Evolutionary conservation across 139 green algal species (phyloP).

Genomic region (Chlorella vulgaris): DNA sequence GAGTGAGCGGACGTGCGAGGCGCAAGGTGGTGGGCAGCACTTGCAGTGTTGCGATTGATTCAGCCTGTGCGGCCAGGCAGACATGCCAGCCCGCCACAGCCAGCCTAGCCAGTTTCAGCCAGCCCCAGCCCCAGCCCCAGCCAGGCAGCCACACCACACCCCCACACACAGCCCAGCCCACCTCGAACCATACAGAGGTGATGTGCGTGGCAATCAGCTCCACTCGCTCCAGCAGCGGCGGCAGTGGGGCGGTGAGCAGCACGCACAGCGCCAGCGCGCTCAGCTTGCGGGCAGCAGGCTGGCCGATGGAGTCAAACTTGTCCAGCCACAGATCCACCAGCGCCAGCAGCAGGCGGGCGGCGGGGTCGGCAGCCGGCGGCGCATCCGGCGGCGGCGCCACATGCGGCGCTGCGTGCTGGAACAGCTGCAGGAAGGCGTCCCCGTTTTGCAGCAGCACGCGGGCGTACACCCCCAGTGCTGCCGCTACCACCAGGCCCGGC

Average conservation of each 20-base stretch:
- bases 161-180: slow-evolving; percentile 15
- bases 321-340: slow-evolving; percentile 72
- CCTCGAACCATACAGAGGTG: slow-evolving; percentile 65
- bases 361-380: slow-evolving; percentile 2
- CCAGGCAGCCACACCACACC: background rate
- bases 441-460: slow-evolving; percentile 71
- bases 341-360: slow-evolving; percentile 41
- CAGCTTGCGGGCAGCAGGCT: slow-evolving; percentile 68
- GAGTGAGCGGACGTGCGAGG: too few relatives aligned
- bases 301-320: slow-evolving; percentile 57
- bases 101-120: too few relatives aligned
- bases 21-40: background rate
- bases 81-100: too few relatives aligned
- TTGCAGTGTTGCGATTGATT: too few relatives aligned
- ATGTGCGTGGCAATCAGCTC: slow-evolving; percentile 45
- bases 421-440: slow-evolving; percentile 52
- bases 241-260: slow-evolving; percentile 59
- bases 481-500: slow-evolving; percentile 61
- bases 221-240: slow-evolving; percentile 45
- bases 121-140: too few relatives aligned
- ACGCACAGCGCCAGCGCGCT: slow-evolving; percentile 72
- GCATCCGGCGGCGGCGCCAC: background rate
- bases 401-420: slow-evolving; percentile 19
- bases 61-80: too few relatives aligned
- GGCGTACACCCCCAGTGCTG: slow-evolving; percentile 64